Conservation (phyloP, 129 eudicot genomes). For the Erigeron canadensis region DNA sequence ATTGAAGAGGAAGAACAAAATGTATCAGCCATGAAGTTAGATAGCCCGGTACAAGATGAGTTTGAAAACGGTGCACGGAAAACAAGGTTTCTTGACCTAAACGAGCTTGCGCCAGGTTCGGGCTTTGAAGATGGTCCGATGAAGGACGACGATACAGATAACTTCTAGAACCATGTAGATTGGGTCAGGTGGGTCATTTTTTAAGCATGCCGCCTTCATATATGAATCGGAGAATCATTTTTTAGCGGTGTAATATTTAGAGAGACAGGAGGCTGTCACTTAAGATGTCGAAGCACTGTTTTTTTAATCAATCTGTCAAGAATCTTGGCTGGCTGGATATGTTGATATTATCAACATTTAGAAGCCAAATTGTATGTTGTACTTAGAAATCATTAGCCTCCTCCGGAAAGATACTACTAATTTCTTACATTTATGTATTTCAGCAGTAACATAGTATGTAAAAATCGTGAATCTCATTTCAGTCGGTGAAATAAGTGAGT, state of each 20-base stretch:
- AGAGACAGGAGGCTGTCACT: slow-evolving; percentile 22
- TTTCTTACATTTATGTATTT: slow-evolving; percentile 11
- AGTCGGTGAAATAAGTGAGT: no score
- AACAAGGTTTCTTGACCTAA: slow-evolving; percentile 83
- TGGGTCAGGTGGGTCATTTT: slow-evolving; percentile 27
- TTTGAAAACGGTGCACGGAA: slow-evolving; percentile 44
- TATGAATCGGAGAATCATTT: slow-evolving; percentile 42
- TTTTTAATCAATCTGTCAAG: slow-evolving; percentile 13
- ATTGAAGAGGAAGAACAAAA: slow-evolving; percentile 38
- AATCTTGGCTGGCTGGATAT: slow-evolving; percentile 29
- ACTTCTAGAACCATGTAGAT: slow-evolving; percentile 39
- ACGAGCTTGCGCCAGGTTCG: slow-evolving; percentile 95
- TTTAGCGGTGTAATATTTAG: slow-evolving; percentile 40
- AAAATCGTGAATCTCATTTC: not conserved
- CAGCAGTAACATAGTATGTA: not conserved
- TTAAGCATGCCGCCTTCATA: slow-evolving; percentile 25
- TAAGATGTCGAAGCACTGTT: slow-evolving; percentile 25
- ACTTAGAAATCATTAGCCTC: slow-evolving; percentile 25
- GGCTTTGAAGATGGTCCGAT: slow-evolving; percentile 87
- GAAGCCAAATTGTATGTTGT: slow-evolving; percentile 23
- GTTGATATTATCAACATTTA: slow-evolving; percentile 25
- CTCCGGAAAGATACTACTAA: slow-evolving; percentile 24
- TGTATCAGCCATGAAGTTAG: slow-evolving; percentile 35
- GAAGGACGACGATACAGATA: slow-evolving; percentile 61
- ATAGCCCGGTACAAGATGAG: slow-evolving; percentile 48